These are phyloP conservation scores for Xylaria nigripes DNA, from an alignment of 495 filamentous ascomycete species.

Conservation along the genomic window DNA sequence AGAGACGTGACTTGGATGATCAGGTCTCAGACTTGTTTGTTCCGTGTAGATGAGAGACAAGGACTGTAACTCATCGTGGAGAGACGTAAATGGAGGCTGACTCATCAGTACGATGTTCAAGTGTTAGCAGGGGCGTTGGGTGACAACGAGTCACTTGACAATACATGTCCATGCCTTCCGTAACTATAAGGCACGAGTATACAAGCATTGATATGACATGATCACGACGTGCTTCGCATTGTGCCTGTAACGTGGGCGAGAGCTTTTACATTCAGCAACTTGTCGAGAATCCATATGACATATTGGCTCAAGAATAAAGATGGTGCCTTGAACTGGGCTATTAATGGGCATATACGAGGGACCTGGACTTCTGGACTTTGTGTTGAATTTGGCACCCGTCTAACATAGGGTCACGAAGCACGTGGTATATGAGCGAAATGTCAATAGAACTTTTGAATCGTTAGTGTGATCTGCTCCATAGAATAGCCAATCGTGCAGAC, in stretches of 20 bases:
- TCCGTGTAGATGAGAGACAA: neutral
- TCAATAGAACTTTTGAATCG: neutral
- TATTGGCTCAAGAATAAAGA: neutral
- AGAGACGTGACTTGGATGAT: neutral
- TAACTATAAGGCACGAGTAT: no score
- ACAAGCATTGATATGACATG: no score
- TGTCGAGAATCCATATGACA: neutral
- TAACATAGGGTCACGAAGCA: neutral
- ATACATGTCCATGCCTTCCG: neutral
- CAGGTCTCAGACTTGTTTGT: constrained; percentile 3
- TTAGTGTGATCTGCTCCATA: neutral
- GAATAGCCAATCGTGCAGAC: neutral
- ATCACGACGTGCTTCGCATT: no score
- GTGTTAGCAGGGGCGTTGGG: neutral
- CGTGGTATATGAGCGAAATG: neutral
- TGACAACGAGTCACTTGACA: neutral
- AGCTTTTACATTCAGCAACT: no score
- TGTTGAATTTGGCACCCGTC: neutral
- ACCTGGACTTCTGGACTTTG: neutral
- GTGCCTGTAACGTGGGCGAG: no score
- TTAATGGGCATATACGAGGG: no score
- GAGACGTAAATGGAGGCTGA: neutral
- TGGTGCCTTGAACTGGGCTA: no score
- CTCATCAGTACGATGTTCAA: neutral
- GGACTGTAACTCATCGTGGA: neutral